Conservation (phyloP, 1,284 basidiomycete genomes). For the Tylopilus sp. region DNA sequence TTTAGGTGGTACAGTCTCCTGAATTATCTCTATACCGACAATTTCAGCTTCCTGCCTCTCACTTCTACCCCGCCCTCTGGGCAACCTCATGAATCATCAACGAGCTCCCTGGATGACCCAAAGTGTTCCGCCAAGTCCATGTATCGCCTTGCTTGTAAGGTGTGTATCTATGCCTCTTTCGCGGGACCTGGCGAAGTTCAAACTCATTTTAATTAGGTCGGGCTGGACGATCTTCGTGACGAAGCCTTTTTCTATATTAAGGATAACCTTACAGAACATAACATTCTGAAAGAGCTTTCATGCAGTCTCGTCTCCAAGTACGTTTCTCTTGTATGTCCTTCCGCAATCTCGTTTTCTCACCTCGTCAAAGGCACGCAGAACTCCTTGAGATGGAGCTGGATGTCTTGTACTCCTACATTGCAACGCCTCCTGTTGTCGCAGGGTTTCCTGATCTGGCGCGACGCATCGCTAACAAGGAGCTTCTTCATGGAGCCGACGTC, state of each 20-base stretch:
- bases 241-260: slow-evolving; percentile 10
- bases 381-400: slow-evolving; percentile 21
- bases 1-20: slow-evolving; percentile 14
- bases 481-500: slow-evolving; percentile 20
- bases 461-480: slow-evolving; percentile 14
- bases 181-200: no score
- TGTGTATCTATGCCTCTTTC: neutral
- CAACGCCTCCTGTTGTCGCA: slow-evolving; percentile 5
- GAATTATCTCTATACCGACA: slow-evolving; percentile 23
- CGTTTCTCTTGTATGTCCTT: neutral
- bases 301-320: slow-evolving; percentile 13
- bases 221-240: slow-evolving; percentile 8
- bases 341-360: neutral
- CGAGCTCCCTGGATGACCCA: neutral
- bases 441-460: slow-evolving; percentile 10
- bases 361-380: slow-evolving; percentile 2
- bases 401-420: slow-evolving; percentile 10
- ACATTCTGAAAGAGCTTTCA: slow-evolving; percentile 19
- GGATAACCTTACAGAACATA: slow-evolving; percentile 12
- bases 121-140: slow-evolving; percentile 29
- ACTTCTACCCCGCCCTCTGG: slow-evolving; percentile 6
- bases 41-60: slow-evolving; percentile 17
- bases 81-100: no score
- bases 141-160: slow-evolving; percentile 27
- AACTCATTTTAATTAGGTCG: slow-evolving; percentile 16